Evolutionary conservation across 768 basidiomycete species (phyloP).

Genomic region (Leccinum ochraceum): DNA sequence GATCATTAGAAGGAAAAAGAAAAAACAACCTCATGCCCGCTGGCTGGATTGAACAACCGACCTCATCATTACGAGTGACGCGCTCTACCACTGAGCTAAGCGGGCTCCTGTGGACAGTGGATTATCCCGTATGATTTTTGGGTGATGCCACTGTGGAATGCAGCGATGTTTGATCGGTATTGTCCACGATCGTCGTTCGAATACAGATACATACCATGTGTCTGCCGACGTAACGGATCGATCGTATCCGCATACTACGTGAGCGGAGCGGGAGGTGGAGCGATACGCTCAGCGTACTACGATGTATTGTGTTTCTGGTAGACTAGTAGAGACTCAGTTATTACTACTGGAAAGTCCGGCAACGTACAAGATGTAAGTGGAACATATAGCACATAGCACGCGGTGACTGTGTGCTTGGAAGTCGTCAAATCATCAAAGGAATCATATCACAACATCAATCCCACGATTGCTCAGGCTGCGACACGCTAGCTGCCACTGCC

Average conservation of each 20-base stretch:
- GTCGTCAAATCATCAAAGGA: not conserved
- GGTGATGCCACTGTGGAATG: not conserved
- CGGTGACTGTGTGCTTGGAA: not conserved
- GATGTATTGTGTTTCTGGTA: not conserved
- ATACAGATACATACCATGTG: not conserved
- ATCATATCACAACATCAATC: not conserved
- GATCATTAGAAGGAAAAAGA: too few relatives aligned
- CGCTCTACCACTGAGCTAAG: constrained; percentile 14
- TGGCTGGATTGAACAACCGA: constrained; percentile 50
- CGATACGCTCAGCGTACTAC: not conserved
- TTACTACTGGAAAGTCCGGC: not conserved
- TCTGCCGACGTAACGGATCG: not conserved
- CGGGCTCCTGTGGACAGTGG: not conserved
- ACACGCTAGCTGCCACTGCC: not conserved
- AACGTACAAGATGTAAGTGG: not conserved
- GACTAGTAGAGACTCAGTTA: not conserved
- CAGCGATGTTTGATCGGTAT: not conserved
- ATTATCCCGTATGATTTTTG: not conserved
- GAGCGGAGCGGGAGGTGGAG: not conserved
- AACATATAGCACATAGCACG: not conserved
- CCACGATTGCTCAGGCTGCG: not conserved
- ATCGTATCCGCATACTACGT: not conserved
- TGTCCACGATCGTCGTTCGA: not conserved
- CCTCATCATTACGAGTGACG: constrained; percentile 40
- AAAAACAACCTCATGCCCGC: constrained; percentile 29